Evolutionary conservation across 2,329 filamentous ascomycete genomes (phyloP).

Genomic region (Clarireedia monteithiana): DNA sequence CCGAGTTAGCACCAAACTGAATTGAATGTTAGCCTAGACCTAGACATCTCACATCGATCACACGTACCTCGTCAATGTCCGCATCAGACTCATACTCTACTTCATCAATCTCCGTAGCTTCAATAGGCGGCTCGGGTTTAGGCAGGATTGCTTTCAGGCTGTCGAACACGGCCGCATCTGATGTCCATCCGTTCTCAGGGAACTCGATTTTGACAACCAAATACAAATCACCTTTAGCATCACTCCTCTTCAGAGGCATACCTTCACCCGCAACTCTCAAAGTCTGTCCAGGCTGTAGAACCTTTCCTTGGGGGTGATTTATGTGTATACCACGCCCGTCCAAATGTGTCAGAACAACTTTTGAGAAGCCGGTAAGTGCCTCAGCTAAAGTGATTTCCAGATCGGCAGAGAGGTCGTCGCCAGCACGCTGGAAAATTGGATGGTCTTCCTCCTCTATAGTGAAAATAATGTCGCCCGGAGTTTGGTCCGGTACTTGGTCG

Average conservation of each 20-base stretch:
- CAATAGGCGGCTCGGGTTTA: slow-evolving; percentile 48
- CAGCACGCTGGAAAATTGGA: slow-evolving; percentile 72
- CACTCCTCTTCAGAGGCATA: slow-evolving; percentile 87
- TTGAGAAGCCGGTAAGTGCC: slow-evolving; percentile 79
- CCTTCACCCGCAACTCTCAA: slow-evolving; percentile 84
- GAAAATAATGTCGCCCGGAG: slow-evolving; percentile 90
- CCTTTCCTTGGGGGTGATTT: slow-evolving; percentile 69
- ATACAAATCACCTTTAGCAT: slow-evolving; percentile 79
- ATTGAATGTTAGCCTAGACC: slow-evolving; percentile 23
- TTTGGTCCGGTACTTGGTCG: slow-evolving; percentile 82
- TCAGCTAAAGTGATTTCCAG: slow-evolving; percentile 76
- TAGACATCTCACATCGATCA: background rate
- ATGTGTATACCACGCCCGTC: slow-evolving; percentile 87
- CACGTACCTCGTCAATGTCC: slow-evolving; percentile 67
- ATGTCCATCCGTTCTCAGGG: slow-evolving; percentile 78
- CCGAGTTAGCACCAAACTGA: slow-evolving; percentile 64
- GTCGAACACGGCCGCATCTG: slow-evolving; percentile 61
- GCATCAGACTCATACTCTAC: slow-evolving; percentile 79
- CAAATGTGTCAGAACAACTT: slow-evolving; percentile 84
- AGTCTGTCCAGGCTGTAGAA: slow-evolving; percentile 75
- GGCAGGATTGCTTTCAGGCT: slow-evolving; percentile 72
- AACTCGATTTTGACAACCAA: slow-evolving; percentile 80
- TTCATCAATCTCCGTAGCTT: slow-evolving; percentile 66
- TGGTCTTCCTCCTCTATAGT: slow-evolving; percentile 76
- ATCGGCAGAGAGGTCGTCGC: slow-evolving; percentile 75